Evolutionary conservation across 495 filamentous ascomycete genomes (phyloP).

Genomic region (Xylaria bambusicola): DNA sequence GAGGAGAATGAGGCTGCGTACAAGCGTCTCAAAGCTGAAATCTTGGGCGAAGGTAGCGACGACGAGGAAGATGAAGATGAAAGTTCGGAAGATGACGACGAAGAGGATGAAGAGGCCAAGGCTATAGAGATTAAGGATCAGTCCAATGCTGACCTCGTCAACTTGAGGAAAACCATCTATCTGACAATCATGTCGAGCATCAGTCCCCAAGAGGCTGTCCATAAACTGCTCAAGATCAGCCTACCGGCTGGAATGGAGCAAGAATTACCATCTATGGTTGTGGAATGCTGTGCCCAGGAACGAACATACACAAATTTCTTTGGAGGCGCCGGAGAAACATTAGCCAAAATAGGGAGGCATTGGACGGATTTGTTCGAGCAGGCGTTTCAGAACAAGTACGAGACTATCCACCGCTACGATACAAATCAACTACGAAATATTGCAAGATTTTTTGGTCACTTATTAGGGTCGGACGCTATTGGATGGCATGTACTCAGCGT

Average conservation of each 20-base stretch:
- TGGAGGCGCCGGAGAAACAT: conserved; percentile 88
- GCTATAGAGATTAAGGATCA: conserved; percentile 95
- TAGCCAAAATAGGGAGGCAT: conserved; percentile 90
- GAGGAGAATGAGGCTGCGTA: conserved; percentile 91
- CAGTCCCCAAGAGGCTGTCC: conserved; percentile 92
- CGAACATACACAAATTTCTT: conserved; percentile 96
- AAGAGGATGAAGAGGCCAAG: conserved; percentile 67
- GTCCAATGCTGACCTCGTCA: conserved; percentile 91
- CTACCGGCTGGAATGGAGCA: conserved; percentile 85
- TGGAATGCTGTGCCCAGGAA: conserved; percentile 94
- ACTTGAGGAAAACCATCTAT: conserved; percentile 91
- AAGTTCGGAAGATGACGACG: conserved; percentile 82
- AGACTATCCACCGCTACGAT: conserved; percentile 95
- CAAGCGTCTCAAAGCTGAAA: conserved; percentile 85
- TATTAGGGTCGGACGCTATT: conserved; percentile 82
- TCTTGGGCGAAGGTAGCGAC: conserved; percentile 86
- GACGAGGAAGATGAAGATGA: conserved; percentile 70
- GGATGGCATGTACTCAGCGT: conserved; percentile 87
- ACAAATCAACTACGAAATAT: conserved; percentile 93
- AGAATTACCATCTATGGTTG: conserved; percentile 92
- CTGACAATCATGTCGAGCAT: conserved; percentile 94
- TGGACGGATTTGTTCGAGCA: conserved; percentile 92
- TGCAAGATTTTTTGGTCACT: conserved; percentile 89
- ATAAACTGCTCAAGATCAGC: conserved; percentile 91
- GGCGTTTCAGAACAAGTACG: conserved; percentile 89